Base-by-base conservation (phyloP, 2,329 filamentous ascomycete genomes). In the Ascochyta pisi region DNA sequence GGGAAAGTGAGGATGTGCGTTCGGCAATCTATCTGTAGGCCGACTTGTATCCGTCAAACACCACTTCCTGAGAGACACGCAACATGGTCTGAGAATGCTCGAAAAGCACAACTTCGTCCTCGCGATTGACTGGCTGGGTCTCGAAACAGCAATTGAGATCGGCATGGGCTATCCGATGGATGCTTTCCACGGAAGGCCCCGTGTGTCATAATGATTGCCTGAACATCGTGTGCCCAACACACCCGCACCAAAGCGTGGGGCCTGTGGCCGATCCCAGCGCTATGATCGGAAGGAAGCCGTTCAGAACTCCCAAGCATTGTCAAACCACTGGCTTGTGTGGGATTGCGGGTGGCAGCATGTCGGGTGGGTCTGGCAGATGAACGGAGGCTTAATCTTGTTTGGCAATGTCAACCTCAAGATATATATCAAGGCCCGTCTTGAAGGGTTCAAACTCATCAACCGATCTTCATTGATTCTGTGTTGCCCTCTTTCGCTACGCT, bases 141-240 rank as follows among this genome's bases (percentile, higher is more conserved):
- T 49, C 44, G 52, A 62, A 63, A 63, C 58, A 26, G 34, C 51
- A 35, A 39, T 38, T 47, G 39, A 41, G 58, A 63, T 62, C 52
- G 29, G 40, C 58, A 57, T 49, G 15, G 19, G 40, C 23, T 40
- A 51, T 31, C 33, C 38, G 51, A 29, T 23, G 53, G 29, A 43
- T 46, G 33, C 29, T 44, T 24, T 50, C 37, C 27, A 41, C 31
- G 43, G 26, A 34, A 50, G 13, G 15, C 34, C 39, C 12, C 38
- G 26, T 41, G 52, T 57, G 52, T 57, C 54, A 50, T 34, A 46
- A 24, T 43, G 47, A 53, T 31, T 58, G 43, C 33, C 45, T 49
- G 39, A 41, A 29, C 38, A 37, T 29, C 24, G 38, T 49, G 34
- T 29, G 29, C 35, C 46, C 23, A 33, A 40, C 43, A 44, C 57